A percentile compares a stretch with the other conserved stretches of the same genome.
These are phyloP conservation scores for Debaryomyces singareniensis DNA, from an alignment of 1,139 yeast genomes.

Conservation along the genomic window DNA sequence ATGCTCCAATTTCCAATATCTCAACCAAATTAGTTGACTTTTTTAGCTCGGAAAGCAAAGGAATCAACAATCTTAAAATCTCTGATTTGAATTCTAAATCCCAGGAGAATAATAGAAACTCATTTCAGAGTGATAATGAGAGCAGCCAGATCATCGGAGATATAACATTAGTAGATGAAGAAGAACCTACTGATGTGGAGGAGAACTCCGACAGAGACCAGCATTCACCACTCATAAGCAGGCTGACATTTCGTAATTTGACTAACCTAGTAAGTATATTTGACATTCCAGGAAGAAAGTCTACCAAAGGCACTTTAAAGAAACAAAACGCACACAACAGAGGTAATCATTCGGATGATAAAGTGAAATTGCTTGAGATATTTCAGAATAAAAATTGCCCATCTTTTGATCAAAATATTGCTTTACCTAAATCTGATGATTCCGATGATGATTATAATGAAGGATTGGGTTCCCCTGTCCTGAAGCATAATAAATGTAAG, in stretches of 20 bases:
- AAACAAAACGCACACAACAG: slow-evolving; percentile 15
- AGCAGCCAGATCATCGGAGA: slow-evolving; percentile 1
- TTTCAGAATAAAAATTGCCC: background rate
- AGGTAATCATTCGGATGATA: background rate
- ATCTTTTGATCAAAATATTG: background rate
- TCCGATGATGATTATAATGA: slow-evolving; percentile 2
- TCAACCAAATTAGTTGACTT: slow-evolving; percentile 2
- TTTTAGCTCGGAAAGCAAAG: slow-evolving; percentile 2
- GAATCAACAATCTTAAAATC: slow-evolving; percentile 2
- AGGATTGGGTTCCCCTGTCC: slow-evolving; percentile 6
- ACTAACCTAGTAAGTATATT: slow-evolving; percentile 21
- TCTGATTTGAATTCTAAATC: background rate
- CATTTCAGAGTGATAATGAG: slow-evolving; percentile 31
- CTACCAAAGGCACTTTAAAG: no score
- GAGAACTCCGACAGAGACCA: slow-evolving; percentile 9
- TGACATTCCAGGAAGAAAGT: slow-evolving; percentile 18
- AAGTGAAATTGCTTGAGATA: no score
- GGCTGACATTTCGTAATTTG: slow-evolving; percentile 22
- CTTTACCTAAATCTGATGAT: background rate
- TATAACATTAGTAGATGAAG: background rate
- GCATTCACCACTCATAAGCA: slow-evolving; percentile 14
- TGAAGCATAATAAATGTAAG: slow-evolving; percentile 3
- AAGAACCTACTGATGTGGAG: slow-evolving; percentile 6
- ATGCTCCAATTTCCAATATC: slow-evolving; percentile 25
- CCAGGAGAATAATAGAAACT: background rate